Evolutionary conservation across 495 filamentous ascomycete species (phyloP), one percentile per base, ranked within the genome.

Genomic region (Trichocladium uniseriatum): DNA sequence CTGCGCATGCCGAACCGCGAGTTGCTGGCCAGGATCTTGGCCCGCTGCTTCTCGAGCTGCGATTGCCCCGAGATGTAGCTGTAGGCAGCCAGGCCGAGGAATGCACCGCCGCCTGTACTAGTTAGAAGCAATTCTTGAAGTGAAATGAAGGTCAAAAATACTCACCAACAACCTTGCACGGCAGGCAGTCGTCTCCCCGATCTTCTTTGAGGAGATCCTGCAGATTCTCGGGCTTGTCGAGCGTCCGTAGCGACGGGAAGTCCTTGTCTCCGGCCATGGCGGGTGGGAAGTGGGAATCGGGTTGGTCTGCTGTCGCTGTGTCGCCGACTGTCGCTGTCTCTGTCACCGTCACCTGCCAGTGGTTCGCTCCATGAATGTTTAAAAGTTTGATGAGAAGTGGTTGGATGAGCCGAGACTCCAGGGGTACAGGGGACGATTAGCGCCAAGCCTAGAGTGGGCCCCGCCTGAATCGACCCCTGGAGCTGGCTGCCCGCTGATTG

Each of bases 21-120:
- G 22, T 80, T 76, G 60, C 81, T 83, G 53, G 77, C 72, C 51
- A 84, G 65, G 48, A 95, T 94, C 31, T 72, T 71, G 27, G 78
- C 73, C 59, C 81, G 72, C 60, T 87, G 84, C 55, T 78, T 70
- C 40, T 77, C 75, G 16, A 97, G 78, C 61, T 94, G 86, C 34
- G 67, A 65, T 56, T 82, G 84, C 29, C 91, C 91, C 8, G 85
- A 88, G 49, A 80, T 72, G 67, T 91, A 94, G 60, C 80, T 89
- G 71, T 94, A 97, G 6, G 78, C 79, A 13, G 87, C 91, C 40
- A 96, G 81, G n/a, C 89, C 90, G 38, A 92, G 71, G 54, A 96
- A 95, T 14, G 86, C 89, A 28, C 81, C 78, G 45, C 82, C 81
- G 16, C 91, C 91, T 59, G 48, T 15, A 28, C 21, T 27, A 36